These are phyloP conservation scores for Fraxinus baroniana DNA, from an alignment of 305 asterid species.

Conservation along the genomic window DNA sequence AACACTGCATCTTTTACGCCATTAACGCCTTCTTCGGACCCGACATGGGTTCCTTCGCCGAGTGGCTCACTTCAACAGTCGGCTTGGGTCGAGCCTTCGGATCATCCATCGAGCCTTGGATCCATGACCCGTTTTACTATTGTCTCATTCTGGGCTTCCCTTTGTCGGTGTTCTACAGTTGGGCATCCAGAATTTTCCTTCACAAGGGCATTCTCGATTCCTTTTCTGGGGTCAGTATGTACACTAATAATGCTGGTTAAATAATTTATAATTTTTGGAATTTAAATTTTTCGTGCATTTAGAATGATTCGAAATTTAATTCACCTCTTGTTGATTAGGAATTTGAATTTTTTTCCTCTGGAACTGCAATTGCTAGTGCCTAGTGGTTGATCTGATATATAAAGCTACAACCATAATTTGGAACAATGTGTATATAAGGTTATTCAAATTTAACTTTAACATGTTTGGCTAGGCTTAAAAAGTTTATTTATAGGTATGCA, in stretches of 20 bases:
- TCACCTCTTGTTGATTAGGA: background rate
- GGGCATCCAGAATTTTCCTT: slow-evolving; percentile 53
- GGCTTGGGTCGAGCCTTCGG: slow-evolving; percentile 60
- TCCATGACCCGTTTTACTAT: slow-evolving; percentile 79
- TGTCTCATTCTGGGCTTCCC: slow-evolving; percentile 66
- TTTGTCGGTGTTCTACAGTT: slow-evolving; percentile 51
- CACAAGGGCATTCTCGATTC: slow-evolving; percentile 65
- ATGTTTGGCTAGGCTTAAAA: background rate
- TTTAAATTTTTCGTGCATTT: background rate
- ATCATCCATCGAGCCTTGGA: slow-evolving; percentile 66
- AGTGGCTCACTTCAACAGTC: slow-evolving; percentile 71
- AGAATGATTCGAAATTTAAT: background rate
- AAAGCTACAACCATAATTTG: background rate
- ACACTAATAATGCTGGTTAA: background rate
- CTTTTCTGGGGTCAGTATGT: slow-evolving; percentile 63
- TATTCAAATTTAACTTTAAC: background rate
- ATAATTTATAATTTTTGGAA: background rate
- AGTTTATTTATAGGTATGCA: background rate
- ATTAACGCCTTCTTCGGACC: slow-evolving; percentile 97
- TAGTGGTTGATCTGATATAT: background rate
- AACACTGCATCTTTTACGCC: slow-evolving; percentile 79
- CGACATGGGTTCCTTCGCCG: slow-evolving; percentile 83
- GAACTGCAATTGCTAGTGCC: background rate
- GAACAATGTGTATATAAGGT: background rate
- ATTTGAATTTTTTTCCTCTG: background rate